Evolutionary conservation across 2,329 filamentous ascomycete genomes (phyloP).

Genomic region (Aschersonia sp.): DNA sequence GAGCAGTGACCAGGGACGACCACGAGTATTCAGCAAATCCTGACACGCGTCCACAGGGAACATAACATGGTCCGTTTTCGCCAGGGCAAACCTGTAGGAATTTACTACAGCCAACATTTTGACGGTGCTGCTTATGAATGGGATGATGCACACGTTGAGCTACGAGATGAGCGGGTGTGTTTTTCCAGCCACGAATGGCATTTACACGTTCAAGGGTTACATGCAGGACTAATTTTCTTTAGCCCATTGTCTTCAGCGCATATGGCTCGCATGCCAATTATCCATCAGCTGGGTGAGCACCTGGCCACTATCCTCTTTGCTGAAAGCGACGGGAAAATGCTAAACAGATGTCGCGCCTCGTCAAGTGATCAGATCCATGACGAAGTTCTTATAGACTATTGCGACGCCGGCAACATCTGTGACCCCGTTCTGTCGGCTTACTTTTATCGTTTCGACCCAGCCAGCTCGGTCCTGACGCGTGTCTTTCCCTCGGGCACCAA

Average conservation of each 20-base stretch:
- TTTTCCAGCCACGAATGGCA: background rate
- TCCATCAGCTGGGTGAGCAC: slow-evolving; percentile 10
- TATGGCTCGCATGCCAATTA: slow-evolving; percentile 17
- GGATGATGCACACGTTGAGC: slow-evolving; percentile 9
- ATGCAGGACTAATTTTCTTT: background rate
- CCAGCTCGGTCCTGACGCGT: slow-evolving; percentile 6
- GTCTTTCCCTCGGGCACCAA: slow-evolving; percentile 1
- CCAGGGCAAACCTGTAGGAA: slow-evolving; percentile 10
- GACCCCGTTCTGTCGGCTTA: slow-evolving; percentile 15
- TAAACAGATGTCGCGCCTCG: background rate
- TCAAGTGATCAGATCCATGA: slow-evolving; percentile 14
- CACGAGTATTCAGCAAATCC: background rate
- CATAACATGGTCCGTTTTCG: slow-evolving; percentile 18
- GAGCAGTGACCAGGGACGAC: background rate
- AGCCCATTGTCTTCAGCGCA: slow-evolving; percentile 16
- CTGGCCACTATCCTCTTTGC: background rate
- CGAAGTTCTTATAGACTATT: slow-evolving; percentile 13
- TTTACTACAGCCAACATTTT: slow-evolving; percentile 15
- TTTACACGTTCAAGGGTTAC: background rate
- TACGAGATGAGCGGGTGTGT: slow-evolving; percentile 11
- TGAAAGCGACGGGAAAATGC: background rate
- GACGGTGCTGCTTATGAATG: slow-evolving; percentile 12
- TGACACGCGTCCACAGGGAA: slow-evolving; percentile 10
- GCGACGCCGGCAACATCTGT: slow-evolving; percentile 14
- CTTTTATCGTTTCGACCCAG: slow-evolving; percentile 13